Percentiles rank a stretch among this genome's conserved stretches.
Conservation (phyloP, 1,139 yeast genomes). For the Blastobotrys apis region DNA sequence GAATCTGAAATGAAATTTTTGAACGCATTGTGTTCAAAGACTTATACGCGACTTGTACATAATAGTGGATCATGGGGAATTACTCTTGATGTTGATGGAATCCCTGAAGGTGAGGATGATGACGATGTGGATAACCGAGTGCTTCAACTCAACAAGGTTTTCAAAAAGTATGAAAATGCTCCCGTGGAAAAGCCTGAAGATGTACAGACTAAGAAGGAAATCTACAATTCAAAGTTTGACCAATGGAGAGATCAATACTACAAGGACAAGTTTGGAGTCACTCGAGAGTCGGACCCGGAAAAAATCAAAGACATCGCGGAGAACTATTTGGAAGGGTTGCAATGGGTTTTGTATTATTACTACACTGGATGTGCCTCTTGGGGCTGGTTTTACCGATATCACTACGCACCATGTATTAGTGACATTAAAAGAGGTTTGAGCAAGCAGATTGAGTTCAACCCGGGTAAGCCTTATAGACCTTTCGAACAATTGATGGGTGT, state of each 20-base stretch:
- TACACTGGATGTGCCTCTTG: slow-evolving; percentile 89
- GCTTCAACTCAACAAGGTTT: slow-evolving; percentile 25
- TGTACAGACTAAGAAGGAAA: slow-evolving; percentile 55
- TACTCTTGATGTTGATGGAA: slow-evolving; percentile 65
- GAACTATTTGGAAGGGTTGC: slow-evolving; percentile 88
- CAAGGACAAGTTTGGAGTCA: slow-evolving; percentile 67
- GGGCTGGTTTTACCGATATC: slow-evolving; percentile 89
- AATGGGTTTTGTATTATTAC: slow-evolving; percentile 91
- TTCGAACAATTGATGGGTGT: slow-evolving; percentile 98
- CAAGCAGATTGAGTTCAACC: slow-evolving; percentile 54
- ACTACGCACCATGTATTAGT: slow-evolving; percentile 89
- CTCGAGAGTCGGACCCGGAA: slow-evolving; percentile 42
- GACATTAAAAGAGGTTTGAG: slow-evolving; percentile 71
- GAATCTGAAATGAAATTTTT: slow-evolving; percentile 30
- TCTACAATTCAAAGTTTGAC: slow-evolving; percentile 69
- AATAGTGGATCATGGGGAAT: slow-evolving; percentile 22
- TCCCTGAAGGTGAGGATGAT: slow-evolving; percentile 54
- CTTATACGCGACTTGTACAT: slow-evolving; percentile 27
- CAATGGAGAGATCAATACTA: slow-evolving; percentile 84
- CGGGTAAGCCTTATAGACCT: slow-evolving; percentile 81
- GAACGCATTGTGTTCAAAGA: slow-evolving; percentile 27
- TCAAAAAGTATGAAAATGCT: slow-evolving; percentile 68
- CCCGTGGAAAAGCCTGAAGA: slow-evolving; percentile 61
- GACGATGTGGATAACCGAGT: slow-evolving; percentile 37
- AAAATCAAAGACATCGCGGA: slow-evolving; percentile 58